phyloP scores from a whole-genome alignment of 192 early-diverging fungal species.

The Irineochytrium annulatum region DNA sequence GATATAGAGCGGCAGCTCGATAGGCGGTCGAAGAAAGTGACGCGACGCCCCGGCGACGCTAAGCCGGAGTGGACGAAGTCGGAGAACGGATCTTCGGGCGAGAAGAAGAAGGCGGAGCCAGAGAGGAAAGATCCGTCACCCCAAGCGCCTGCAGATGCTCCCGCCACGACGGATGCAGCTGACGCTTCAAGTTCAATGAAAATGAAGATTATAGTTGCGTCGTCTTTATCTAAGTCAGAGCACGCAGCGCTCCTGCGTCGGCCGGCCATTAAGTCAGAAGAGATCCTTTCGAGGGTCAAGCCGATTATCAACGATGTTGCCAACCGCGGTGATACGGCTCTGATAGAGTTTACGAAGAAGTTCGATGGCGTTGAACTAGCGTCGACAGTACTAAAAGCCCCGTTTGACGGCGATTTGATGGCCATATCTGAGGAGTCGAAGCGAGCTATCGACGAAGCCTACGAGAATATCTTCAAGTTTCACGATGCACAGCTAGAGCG shows the following conservation, averaged over 20 bases:
- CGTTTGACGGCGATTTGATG: constrained; percentile 57
- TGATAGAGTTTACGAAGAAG: constrained; percentile 79
- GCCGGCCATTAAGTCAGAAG: constrained; percentile 87
- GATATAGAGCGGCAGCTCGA: constrained; percentile 90
- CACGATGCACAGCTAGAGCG: constrained; percentile 82
- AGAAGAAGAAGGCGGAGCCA: not conserved
- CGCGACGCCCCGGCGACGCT: constrained; percentile 86
- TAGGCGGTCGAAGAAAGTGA: constrained; percentile 74
- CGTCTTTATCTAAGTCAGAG: constrained; percentile 45
- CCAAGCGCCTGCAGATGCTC: not conserved
- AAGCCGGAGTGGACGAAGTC: constrained; percentile 61
- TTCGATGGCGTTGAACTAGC: constrained; percentile 82
- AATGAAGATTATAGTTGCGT: constrained; percentile 67
- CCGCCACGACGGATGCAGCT: constrained; percentile 15
- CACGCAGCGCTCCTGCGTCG: constrained; percentile 69
- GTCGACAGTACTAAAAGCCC: constrained; percentile 71
- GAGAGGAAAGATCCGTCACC: no score
- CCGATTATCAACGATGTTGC: constrained; percentile 89
- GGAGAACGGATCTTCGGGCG: not conserved
- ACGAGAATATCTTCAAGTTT: constrained; percentile 88
- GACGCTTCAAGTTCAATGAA: constrained; percentile 54
- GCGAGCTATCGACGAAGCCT: constrained; percentile 90
- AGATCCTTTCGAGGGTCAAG: constrained; percentile 80
- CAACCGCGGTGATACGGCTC: constrained; percentile 75
- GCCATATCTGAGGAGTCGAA: constrained; percentile 56